These are phyloP conservation scores for Penicillium nordicum DNA, from an alignment of 2,329 filamentous ascomycete genomes.

Conservation along the genomic window DNA sequence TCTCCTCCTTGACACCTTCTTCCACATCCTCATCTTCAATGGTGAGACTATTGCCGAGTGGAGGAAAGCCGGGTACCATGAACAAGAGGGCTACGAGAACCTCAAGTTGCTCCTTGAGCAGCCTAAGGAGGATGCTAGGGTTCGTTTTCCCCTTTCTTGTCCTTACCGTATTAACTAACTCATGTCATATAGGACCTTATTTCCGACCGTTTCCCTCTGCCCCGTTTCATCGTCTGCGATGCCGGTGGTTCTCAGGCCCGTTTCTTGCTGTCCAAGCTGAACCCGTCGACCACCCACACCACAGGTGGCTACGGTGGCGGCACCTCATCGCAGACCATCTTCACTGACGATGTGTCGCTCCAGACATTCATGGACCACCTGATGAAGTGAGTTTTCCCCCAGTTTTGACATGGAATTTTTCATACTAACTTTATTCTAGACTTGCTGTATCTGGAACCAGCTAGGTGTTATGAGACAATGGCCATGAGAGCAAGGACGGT, in stretches of 20 bases:
- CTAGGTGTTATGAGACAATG: constrained; percentile 37
- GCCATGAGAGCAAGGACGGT: constrained; percentile 34
- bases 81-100: constrained; percentile 97
- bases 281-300: constrained; percentile 95
- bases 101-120: constrained; percentile 83
- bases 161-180: constrained; percentile 5
- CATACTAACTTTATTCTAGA: constrained; percentile 36
- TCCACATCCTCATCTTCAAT: constrained; percentile 99
- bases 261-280: constrained; percentile 94
- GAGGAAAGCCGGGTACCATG: constrained; percentile 96
- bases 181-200: constrained; percentile 74
- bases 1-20: constrained; percentile 94
- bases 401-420: neutral
- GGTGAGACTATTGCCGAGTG: constrained; percentile 97
- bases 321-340: constrained; percentile 91
- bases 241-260: constrained; percentile 97
- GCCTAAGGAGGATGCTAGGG: constrained; percentile 93
- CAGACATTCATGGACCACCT: constrained; percentile 99
- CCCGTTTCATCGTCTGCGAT: constrained; percentile 97
- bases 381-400: constrained; percentile 74
- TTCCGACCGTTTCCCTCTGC: constrained; percentile 94
- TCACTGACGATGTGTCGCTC: constrained; percentile 95
- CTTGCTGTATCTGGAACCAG: constrained; percentile 51
- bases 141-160: constrained; percentile 46
- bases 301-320: constrained; percentile 88